Base-by-base conservation (phyloP, 2,329 filamentous ascomycete species). In the Harringtonia lauricola region DNA sequence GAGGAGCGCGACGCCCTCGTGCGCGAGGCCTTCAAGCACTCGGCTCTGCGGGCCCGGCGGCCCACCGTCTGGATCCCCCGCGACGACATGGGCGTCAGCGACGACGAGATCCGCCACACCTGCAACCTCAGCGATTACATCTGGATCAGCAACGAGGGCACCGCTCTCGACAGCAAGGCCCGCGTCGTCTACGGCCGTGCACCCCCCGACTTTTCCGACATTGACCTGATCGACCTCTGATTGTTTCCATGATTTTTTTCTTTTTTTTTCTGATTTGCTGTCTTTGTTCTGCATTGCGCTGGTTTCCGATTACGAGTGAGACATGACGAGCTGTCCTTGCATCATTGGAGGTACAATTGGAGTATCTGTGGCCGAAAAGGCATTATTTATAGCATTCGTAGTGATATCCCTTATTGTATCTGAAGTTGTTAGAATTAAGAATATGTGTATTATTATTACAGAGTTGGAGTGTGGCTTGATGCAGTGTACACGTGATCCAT, bases 131-230 rank as follows among this genome's bases (percentile, higher is more conserved):
- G 82, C 57, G 77, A 85, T 47, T 71, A 79, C 49, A 83, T 96
- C 42, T 95, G 88, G 85, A 88, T 96, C 58, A 94, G 86, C 54
- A 95, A 95, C 60, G 84, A 94, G 59, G 88, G 88, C 46, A 88
- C 90, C 18, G 85, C 86, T 10, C 67, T 96, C 53, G 87, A 95
- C 65, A 83, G 79, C 44, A 88, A 87, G 60, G 78, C 79, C 26
- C 78, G 83, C 17, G 87, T 94, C 6, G 77, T 94, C 31, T 95
- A 92, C 61, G 83, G 83, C 50, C 79, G 78, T 49, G 85, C 87
- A 48, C 89, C 89, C 15, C 89, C 89, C 0, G 88, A 95, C 63
- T 94, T 94, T 58, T 88, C 83, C 0, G 86, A 94, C 62, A 70
- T 90, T 24, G 87, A 94, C 64, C 66, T 94, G 54, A 94, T 95